Conservation (phyloP, 2,329 filamentous ascomycete genomes). For the Pseudogymnoascus sp. region DNA sequence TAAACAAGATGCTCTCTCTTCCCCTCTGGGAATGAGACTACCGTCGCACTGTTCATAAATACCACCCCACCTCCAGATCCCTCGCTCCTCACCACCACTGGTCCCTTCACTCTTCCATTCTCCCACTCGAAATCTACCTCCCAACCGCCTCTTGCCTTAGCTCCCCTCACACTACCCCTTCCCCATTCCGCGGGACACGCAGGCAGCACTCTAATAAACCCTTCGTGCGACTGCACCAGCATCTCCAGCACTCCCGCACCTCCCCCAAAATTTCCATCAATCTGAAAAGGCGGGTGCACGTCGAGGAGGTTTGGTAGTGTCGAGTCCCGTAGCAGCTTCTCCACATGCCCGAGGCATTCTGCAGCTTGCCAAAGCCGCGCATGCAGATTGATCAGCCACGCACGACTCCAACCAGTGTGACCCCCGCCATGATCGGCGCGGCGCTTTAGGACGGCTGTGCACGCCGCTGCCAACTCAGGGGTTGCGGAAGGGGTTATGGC, state of each 20-base stretch:
- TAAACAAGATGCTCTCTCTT: background rate
- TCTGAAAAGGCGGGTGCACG: slow-evolving; percentile 39
- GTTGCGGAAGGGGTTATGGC: slow-evolving; percentile 30
- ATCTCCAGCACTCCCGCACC: slow-evolving; percentile 39
- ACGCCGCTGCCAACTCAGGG: slow-evolving; percentile 23
- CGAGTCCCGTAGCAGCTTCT: slow-evolving; percentile 32
- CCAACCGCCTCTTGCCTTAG: slow-evolving; percentile 30
- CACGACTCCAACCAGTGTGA: slow-evolving; percentile 40
- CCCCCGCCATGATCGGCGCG: slow-evolving; percentile 34
- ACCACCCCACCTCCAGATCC: background rate
- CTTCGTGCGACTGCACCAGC: slow-evolving; percentile 33
- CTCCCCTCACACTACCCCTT: slow-evolving; percentile 27
- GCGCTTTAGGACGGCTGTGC: slow-evolving; percentile 25
- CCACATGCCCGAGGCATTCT: slow-evolving; percentile 31
- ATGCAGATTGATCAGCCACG: slow-evolving; percentile 38
- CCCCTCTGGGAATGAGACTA: background rate
- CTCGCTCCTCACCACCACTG: slow-evolving; percentile 11
- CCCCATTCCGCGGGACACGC: slow-evolving; percentile 31
- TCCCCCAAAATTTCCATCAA: slow-evolving; percentile 42
- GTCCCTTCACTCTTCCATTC: slow-evolving; percentile 19
- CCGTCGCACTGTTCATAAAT: slow-evolving; percentile 8
- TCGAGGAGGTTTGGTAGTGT: slow-evolving; percentile 39
- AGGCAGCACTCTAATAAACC: slow-evolving; percentile 31
- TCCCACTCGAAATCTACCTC: slow-evolving; percentile 32
- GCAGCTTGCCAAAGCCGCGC: slow-evolving; percentile 34